Percentiles rank a stretch among this genome's conserved stretches.
phyloP scores from a whole-genome alignment of 176 grass and related monocot species.

The Oryza rufipogon region DNA sequence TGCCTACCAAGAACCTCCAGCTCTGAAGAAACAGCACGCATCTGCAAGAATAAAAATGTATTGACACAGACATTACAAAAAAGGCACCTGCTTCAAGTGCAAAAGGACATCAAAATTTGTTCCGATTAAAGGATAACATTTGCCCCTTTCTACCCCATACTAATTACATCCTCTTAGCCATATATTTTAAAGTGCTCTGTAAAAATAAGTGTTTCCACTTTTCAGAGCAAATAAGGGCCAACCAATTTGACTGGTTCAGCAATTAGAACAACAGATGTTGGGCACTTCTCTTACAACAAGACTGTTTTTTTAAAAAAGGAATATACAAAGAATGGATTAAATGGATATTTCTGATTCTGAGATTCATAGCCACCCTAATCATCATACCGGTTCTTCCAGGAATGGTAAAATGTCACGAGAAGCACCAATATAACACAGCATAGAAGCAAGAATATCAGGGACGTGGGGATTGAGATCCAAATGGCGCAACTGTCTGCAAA shows the following conservation, averaged over 20 bases:
- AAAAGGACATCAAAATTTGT: constrained; percentile 14
- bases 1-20: constrained; percentile 91
- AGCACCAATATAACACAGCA: constrained; percentile 87
- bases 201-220: constrained; percentile 2
- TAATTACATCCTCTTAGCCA: background rate
- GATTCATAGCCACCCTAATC: constrained; percentile 24
- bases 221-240: constrained; percentile 11
- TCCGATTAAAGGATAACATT: constrained; percentile 24
- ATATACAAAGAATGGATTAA: background rate
- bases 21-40: constrained; percentile 83
- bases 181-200: background rate
- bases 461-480: constrained; percentile 86
- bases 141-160: constrained; percentile 1
- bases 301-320: background rate
- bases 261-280: background rate
- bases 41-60: constrained; percentile 59
- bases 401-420: constrained; percentile 91
- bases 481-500: constrained; percentile 83
- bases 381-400: constrained; percentile 96
- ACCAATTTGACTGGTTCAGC: background rate
- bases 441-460: constrained; percentile 92
- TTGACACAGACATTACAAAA: constrained; percentile 9
- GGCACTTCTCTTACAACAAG: constrained; percentile 6
- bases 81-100: constrained; percentile 8
- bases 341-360: constrained; percentile 19